phyloP scores from a whole-genome alignment of 169 alveolate genomes.

The Plasmodium ovale region DNA sequence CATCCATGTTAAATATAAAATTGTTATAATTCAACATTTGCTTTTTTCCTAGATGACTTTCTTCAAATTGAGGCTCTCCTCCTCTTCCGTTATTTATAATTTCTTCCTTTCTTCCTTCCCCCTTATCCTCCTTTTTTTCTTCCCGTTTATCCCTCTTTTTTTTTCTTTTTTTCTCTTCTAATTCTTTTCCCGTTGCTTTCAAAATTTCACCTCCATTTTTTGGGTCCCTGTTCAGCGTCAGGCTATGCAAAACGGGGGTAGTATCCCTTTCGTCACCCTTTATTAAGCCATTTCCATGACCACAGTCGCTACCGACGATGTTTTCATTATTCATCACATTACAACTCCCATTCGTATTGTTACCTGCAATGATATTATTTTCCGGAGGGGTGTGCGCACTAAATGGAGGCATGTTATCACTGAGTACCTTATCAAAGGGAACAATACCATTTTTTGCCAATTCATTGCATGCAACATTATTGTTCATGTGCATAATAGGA shows the following conservation, averaged over 20 bases:
- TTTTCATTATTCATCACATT: neutral
- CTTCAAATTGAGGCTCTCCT: neutral
- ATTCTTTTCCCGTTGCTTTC: conserved; percentile 15
- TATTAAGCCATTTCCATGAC: neutral
- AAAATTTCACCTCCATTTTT: conserved; percentile 10
- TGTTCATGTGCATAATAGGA: conserved; percentile 8
- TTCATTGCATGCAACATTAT: conserved; percentile 22
- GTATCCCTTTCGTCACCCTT: neutral
- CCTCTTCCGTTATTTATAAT: neutral
- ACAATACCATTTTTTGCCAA: conserved; percentile 15
- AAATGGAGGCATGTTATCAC: conserved; percentile 5
- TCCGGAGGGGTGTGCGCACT: conserved; percentile 3
- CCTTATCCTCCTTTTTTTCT: conserved; percentile 8
- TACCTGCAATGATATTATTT: neutral
- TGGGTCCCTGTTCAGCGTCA: neutral
- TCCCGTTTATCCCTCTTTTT: conserved; percentile 33
- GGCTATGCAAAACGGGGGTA: neutral
- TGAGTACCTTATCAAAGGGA: conserved; percentile 24
- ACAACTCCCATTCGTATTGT: conserved; percentile 1
- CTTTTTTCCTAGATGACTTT: neutral
- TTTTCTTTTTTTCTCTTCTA: conserved; percentile 59
- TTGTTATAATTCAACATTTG: neutral
- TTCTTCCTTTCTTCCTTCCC: neutral
- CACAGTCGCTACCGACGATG: neutral
- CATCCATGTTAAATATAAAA: neutral